These are phyloP conservation scores for Cystofilobasidium bisporidii DNA, from an alignment of 768 basidiomycete species.

Conservation along the genomic window DNA sequence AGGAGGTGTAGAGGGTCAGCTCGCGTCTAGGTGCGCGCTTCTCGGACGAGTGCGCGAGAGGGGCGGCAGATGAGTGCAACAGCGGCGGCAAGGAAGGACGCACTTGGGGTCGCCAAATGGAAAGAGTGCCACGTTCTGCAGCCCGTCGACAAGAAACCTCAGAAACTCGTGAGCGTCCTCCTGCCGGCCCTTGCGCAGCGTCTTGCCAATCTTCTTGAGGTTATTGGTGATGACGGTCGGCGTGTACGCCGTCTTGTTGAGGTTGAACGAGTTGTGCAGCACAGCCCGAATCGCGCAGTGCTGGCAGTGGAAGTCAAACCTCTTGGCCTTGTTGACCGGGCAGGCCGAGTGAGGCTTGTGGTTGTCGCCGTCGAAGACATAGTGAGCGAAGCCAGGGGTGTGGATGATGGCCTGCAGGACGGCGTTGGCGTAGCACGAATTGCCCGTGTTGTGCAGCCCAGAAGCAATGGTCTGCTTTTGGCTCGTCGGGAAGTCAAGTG, in stretches of 20 bases:
- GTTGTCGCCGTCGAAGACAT: slow-evolving; percentile 43
- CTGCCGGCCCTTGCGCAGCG: slow-evolving; percentile 63
- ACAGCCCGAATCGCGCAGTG: slow-evolving; percentile 58
- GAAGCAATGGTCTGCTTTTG: slow-evolving; percentile 12
- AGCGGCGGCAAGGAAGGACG: slow-evolving; percentile 36
- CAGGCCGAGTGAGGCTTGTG: slow-evolving; percentile 44
- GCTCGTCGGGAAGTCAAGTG: slow-evolving; percentile 14
- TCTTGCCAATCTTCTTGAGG: slow-evolving; percentile 45
- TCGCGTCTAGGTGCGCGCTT: neutral
- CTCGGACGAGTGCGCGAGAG: neutral
- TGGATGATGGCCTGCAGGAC: slow-evolving; percentile 86
- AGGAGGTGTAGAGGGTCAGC: slow-evolving; percentile 1
- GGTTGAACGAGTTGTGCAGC: slow-evolving; percentile 49
- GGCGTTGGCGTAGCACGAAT: slow-evolving; percentile 94
- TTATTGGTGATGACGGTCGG: slow-evolving; percentile 59
- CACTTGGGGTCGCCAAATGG: slow-evolving; percentile 63
- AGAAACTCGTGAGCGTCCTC: slow-evolving; percentile 98
- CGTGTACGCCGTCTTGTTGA: slow-evolving; percentile 45
- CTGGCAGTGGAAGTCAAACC: slow-evolving; percentile 57
- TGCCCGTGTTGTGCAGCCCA: slow-evolving; percentile 76
- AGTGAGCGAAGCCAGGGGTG: slow-evolving; percentile 70
- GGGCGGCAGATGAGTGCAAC: neutral
- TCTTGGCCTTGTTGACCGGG: neutral
- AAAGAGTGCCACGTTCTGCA: slow-evolving; percentile 63
- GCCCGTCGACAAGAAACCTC: slow-evolving; percentile 79